phyloP scores from a whole-genome alignment of 352 stramenopile species.

The Plasmopara viticola region DNA sequence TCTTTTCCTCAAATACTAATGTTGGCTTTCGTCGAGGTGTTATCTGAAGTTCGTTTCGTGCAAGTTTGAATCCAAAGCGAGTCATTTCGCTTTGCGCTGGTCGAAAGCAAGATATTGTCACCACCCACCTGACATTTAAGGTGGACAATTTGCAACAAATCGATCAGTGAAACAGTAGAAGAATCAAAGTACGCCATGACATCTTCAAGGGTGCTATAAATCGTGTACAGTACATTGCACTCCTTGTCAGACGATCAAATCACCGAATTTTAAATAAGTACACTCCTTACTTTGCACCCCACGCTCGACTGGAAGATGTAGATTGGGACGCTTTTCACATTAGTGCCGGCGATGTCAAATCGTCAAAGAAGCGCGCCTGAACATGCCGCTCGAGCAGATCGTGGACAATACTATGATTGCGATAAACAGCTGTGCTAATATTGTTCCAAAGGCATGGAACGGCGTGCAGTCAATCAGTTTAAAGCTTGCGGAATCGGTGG shows the following conservation, averaged over 20 bases:
- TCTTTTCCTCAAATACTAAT: conserved; percentile 26
- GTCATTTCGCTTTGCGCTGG: conserved; percentile 24
- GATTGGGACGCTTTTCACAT: conserved; percentile 67
- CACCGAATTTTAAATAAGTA: background rate
- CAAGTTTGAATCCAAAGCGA: conserved; percentile 29
- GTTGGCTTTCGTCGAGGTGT: conserved; percentile 18
- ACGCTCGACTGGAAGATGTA: conserved; percentile 24
- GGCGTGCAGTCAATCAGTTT: conserved; percentile 90
- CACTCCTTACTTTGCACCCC: conserved; percentile 44
- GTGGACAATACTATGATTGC: conserved; percentile 71
- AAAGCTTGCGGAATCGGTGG: conserved; percentile 85
- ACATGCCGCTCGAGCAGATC: conserved; percentile 52
- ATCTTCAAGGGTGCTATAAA: conserved; percentile 38
- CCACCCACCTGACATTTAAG: too few species aligned
- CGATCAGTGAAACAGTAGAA: conserved; percentile 36
- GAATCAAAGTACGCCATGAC: conserved; percentile 44
- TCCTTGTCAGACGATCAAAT: background rate
- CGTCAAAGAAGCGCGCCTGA: conserved; percentile 75
- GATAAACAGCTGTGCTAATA: conserved; percentile 61
- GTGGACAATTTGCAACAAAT: conserved; percentile 46
- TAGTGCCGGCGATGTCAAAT: conserved; percentile 84
- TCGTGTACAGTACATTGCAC: conserved; percentile 20
- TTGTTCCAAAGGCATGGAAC: conserved; percentile 86
- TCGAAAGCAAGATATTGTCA: conserved; percentile 18
- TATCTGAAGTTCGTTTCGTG: conserved; percentile 3